Conservation (phyloP, 2,329 filamentous ascomycete genomes). For the Colletotrichum orchidophilum region DNA sequence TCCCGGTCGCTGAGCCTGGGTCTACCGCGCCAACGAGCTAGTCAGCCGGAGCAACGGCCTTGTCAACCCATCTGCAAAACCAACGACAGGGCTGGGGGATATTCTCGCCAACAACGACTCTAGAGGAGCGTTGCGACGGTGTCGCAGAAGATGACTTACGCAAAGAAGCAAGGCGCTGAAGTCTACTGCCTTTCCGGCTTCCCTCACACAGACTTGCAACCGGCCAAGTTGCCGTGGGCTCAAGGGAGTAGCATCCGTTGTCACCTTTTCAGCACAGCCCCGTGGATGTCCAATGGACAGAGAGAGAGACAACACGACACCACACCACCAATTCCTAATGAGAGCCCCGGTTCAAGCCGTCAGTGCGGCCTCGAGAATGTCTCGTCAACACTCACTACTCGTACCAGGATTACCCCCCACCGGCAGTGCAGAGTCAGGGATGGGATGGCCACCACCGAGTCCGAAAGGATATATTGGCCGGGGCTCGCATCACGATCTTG, state of each 20-base stretch:
- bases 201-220: constrained; percentile 23
- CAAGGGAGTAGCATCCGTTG: constrained; percentile 18
- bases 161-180: constrained; percentile 28
- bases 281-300: not conserved
- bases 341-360: constrained; percentile 21
- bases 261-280: constrained; percentile 15
- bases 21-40: constrained; percentile 6
- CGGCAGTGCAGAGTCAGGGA: constrained; percentile 6
- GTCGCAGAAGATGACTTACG: constrained; percentile 19
- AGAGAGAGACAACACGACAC: constrained; percentile 27
- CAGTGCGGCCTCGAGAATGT: constrained; percentile 26
- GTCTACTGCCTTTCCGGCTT: constrained; percentile 11
- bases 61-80: constrained; percentile 2
- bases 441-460: not conserved
- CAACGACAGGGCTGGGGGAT: constrained; percentile 16
- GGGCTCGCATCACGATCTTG: constrained; percentile 17
- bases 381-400: constrained; percentile 12
- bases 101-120: not conserved
- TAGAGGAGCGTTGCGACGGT: not conserved
- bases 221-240: constrained; percentile 21
- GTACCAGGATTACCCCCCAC: constrained; percentile 4
- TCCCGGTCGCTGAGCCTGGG: not conserved
- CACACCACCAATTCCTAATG: constrained; percentile 17
- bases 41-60: not conserved
- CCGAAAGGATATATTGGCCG: constrained; percentile 26